Base-by-base conservation (phyloP, 495 filamentous ascomycete species). In the Penicillium robsamsonii region DNA sequence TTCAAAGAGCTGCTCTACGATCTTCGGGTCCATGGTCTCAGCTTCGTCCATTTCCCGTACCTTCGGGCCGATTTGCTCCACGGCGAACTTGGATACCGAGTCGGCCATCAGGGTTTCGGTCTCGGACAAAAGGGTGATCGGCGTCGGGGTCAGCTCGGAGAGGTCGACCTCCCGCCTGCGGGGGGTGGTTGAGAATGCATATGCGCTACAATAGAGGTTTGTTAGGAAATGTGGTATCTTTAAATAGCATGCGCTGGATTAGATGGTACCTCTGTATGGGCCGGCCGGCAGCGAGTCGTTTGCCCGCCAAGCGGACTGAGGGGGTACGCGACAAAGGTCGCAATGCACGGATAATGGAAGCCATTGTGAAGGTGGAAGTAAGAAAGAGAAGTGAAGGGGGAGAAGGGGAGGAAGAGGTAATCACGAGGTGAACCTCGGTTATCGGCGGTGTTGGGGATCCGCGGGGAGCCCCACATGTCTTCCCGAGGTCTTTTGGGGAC, bases 31-130 rank as follows among this genome's bases (percentile, higher is more conserved):
- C 94, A 99, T 99, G 8, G 78, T 71, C 79, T 99, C 94, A 27
- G 87, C 87, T 77, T 99, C 94, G 66, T 99, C 94, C 94, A 99
- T 99, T 25, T 95, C 91, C 22, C 94, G 89, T 10, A 91, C 92
- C 72, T 94, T 96, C 33, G 94, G 95, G 45, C 91, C 81, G 56
- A 99, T 88, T 40, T 89, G 82, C 51, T 96, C 91, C 61, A 84
- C 82, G 57, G 94, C 90, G 65, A 97, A 97, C 72, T 95, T 96
- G 49, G 86, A 85, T 5, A 99, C 93, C 1, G 86, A 81, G 50
- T 99, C 94, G 52, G 85, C 81, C 88, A 99, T 94, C 62, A 92
- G 72, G 9, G 84, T 70, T 73, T 99, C 94, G 51, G 87, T 89
- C 72, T 99, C 94, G 62, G 91, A 95, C 63, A 96, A 73, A 75